These are phyloP conservation scores for Phytophthora tentaculata DNA, from an alignment of 352 stramenopile species.

Conservation along the genomic window DNA sequence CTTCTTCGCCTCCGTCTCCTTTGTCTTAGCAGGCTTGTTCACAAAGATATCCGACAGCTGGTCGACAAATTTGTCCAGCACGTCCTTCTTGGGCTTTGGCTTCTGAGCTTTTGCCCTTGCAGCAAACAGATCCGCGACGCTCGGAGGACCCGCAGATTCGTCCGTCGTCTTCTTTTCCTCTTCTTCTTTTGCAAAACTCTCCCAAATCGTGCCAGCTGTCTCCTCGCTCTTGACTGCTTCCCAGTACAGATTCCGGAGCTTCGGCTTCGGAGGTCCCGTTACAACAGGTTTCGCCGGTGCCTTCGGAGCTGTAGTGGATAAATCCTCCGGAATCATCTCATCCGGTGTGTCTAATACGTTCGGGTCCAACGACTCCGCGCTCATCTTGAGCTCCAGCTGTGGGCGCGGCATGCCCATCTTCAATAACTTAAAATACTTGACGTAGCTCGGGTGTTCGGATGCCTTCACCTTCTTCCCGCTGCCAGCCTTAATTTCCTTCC, in stretches of 20 bases:
- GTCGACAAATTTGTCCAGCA: conserved; percentile 68
- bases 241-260: conserved; percentile 87
- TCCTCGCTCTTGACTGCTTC: conserved; percentile 71
- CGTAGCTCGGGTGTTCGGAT: conserved; percentile 88
- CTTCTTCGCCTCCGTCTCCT: conserved; percentile 52
- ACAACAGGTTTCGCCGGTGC: conserved; percentile 43
- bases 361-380: conserved; percentile 89
- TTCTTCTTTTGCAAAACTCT: conserved; percentile 58
- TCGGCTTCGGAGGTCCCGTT: conserved; percentile 67
- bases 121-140: conserved; percentile 51
- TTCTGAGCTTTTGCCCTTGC: conserved; percentile 30
- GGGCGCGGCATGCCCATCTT: conserved; percentile 94
- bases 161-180: conserved; percentile 25
- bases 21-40: conserved; percentile 75
- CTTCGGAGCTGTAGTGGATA: conserved; percentile 27
- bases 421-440: conserved; percentile 97
- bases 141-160: conserved; percentile 22
- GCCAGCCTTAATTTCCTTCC: conserved; percentile 48
- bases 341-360: conserved; percentile 89
- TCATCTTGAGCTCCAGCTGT: conserved; percentile 94
- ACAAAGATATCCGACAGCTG: conserved; percentile 81
- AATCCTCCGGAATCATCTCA: conserved; percentile 64
- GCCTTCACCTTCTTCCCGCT: conserved; percentile 49
- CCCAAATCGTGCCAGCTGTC: conserved; percentile 77
- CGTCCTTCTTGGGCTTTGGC: conserved; percentile 44